Evolutionary conservation across 768 basidiomycete genomes (phyloP).

Genomic region (Serendipita vermifera): DNA sequence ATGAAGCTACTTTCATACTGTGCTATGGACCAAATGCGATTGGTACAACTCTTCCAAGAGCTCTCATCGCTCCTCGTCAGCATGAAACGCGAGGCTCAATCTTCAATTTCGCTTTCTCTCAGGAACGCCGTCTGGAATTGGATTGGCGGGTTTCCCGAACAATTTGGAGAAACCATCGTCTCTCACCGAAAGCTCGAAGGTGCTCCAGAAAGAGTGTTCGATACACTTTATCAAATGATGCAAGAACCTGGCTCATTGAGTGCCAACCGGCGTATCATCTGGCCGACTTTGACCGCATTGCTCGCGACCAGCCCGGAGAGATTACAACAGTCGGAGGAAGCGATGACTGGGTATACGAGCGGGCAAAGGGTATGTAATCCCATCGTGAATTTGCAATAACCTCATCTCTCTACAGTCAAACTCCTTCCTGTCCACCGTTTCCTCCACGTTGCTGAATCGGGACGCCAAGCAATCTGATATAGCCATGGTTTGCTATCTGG

Average conservation of each 20-base stretch:
- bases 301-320: constrained; percentile 65
- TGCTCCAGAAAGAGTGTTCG: constrained; percentile 76
- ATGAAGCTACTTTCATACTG: constrained; percentile 67
- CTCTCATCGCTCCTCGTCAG: constrained; percentile 70
- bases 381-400: neutral
- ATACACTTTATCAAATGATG: constrained; percentile 45
- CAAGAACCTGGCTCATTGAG: constrained; percentile 28
- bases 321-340: constrained; percentile 33
- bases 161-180: constrained; percentile 62
- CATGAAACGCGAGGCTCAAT: constrained; percentile 62
- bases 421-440: neutral
- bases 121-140: constrained; percentile 81
- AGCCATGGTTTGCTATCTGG: constrained; percentile 58
- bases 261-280: constrained; percentile 40
- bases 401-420: neutral
- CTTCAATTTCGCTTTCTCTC: constrained; percentile 57
- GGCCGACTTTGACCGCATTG: constrained; percentile 70
- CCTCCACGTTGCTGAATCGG: constrained; percentile 25
- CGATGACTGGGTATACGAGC: constrained; percentile 20
- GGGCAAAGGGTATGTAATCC: neutral
- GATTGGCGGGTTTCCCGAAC: constrained; percentile 64
- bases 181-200: constrained; percentile 58
- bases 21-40: constrained; percentile 52
- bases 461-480: constrained; percentile 50
- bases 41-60: constrained; percentile 65